phyloP scores from a whole-genome alignment of 495 filamentous ascomycete species.

The Parmelia sp. region DNA sequence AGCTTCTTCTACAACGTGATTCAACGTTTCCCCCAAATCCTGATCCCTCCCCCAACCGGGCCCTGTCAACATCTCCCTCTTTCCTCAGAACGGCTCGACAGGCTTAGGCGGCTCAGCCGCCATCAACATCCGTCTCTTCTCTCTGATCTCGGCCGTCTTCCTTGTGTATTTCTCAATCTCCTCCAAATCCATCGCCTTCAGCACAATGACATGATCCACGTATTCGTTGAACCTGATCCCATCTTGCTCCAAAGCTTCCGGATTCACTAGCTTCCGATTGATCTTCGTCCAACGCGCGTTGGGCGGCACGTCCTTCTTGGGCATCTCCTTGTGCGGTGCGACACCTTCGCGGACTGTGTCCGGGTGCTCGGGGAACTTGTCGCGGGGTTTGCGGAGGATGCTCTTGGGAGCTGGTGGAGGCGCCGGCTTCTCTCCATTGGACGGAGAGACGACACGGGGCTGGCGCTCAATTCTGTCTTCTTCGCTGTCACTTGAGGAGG shows the following conservation, averaged over 20 bases:
- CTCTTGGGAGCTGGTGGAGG: conserved; percentile 45
- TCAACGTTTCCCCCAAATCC: too few relatives aligned
- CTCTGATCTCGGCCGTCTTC: conserved; percentile 51
- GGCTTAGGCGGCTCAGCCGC: neutral
- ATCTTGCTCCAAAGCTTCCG: conserved; percentile 57
- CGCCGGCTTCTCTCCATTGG: conserved; percentile 30
- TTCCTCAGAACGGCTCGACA: neutral
- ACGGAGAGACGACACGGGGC: conserved; percentile 42
- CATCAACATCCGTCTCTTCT: conserved; percentile 20
- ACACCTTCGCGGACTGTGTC: conserved; percentile 64
- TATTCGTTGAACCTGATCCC: conserved; percentile 63
- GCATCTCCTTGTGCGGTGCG: conserved; percentile 59
- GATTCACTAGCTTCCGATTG: conserved; percentile 56
- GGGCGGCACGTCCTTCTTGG: conserved; percentile 54
- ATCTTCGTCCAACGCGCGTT: conserved; percentile 70
- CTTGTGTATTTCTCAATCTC: conserved; percentile 55
- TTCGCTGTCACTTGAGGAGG: conserved; percentile 25
- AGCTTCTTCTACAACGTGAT: neutral
- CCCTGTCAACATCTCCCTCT: neutral
- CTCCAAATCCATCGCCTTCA: conserved; percentile 54
- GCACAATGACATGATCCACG: conserved; percentile 57
- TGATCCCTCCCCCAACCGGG: neutral
- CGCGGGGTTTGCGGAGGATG: conserved; percentile 57
- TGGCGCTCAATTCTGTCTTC: conserved; percentile 21
- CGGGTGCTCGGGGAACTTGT: conserved; percentile 65